These are phyloP conservation scores for Naganishia cerealis DNA, from an alignment of 1,284 basidiomycete genomes.

Conservation along the genomic window DNA sequence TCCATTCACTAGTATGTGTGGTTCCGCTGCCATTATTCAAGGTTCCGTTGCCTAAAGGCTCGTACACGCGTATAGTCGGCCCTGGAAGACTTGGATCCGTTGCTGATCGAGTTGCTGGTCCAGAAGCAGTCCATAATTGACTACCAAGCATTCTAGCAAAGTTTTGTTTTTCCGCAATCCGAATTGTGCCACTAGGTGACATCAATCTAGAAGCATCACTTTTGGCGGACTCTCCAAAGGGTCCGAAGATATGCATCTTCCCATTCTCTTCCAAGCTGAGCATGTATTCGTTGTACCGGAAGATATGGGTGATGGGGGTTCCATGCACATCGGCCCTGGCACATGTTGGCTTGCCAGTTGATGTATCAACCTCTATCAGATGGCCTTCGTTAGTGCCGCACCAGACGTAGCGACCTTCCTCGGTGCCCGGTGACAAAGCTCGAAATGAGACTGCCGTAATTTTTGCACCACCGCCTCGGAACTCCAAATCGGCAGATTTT, in stretches of 20 bases:
- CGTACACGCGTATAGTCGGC: slow-evolving; percentile 75
- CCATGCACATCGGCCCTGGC: slow-evolving; percentile 66
- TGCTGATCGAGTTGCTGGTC: slow-evolving; percentile 50
- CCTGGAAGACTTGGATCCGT: slow-evolving; percentile 58
- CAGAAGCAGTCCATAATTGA: slow-evolving; percentile 70
- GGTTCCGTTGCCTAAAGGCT: slow-evolving; percentile 61
- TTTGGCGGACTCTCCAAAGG: slow-evolving; percentile 54
- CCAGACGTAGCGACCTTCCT: slow-evolving; percentile 66
- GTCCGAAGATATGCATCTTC: slow-evolving; percentile 70
- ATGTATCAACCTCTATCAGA: slow-evolving; percentile 74
- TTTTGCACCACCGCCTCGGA: slow-evolving; percentile 65
- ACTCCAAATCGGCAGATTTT: slow-evolving; percentile 59
- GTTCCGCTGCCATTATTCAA: slow-evolving; percentile 53
- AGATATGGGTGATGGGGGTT: slow-evolving; percentile 68
- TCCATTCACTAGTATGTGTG: slow-evolving; percentile 57
- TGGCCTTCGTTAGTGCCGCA: slow-evolving; percentile 84
- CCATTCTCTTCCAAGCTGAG: slow-evolving; percentile 78
- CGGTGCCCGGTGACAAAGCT: slow-evolving; percentile 57
- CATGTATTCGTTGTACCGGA: slow-evolving; percentile 68
- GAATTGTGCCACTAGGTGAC: slow-evolving; percentile 63
- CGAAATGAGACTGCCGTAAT: slow-evolving; percentile 76
- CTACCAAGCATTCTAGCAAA: slow-evolving; percentile 72
- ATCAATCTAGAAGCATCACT: slow-evolving; percentile 39
- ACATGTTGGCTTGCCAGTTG: slow-evolving; percentile 61
- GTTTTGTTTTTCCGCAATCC: slow-evolving; percentile 76